Percentiles rank a stretch among this genome's conserved stretches.
These are phyloP conservation scores for Phytophthora vignae DNA, from an alignment of 352 stramenopile species.

Conservation along the genomic window DNA sequence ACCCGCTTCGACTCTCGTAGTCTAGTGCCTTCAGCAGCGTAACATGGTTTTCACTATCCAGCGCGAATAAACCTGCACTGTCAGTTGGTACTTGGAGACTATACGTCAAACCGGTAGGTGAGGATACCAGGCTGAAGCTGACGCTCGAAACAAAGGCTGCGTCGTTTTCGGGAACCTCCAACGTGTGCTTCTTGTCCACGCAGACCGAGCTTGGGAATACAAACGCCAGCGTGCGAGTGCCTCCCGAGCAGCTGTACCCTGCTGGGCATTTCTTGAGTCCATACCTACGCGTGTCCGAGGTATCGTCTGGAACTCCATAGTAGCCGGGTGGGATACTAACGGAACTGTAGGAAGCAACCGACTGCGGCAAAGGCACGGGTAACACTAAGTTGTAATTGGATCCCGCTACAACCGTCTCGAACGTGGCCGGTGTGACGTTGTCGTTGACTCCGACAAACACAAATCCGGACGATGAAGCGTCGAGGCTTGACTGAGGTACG, in stretches of 20 bases:
- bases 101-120: slow-evolving; percentile 34
- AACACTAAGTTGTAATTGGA: slow-evolving; percentile 23
- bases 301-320: slow-evolving; percentile 56
- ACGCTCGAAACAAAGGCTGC: slow-evolving; percentile 36
- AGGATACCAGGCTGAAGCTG: slow-evolving; percentile 43
- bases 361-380: slow-evolving; percentile 39
- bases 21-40: slow-evolving; percentile 23
- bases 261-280: slow-evolving; percentile 47
- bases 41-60: slow-evolving; percentile 28
- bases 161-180: slow-evolving; percentile 48
- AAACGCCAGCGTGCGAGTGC: slow-evolving; percentile 36
- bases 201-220: slow-evolving; percentile 52
- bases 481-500: slow-evolving; percentile 18
- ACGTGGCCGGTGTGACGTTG: slow-evolving; percentile 24
- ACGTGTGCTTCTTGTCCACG: slow-evolving; percentile 37
- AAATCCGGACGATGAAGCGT: slow-evolving; percentile 34
- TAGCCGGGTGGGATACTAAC: slow-evolving; percentile 51
- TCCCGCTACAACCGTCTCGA: slow-evolving; percentile 18
- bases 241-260: slow-evolving; percentile 52
- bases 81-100: slow-evolving; percentile 3
- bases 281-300: slow-evolving; percentile 32
- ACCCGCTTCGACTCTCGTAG: slow-evolving; percentile 25
- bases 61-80: slow-evolving; percentile 13
- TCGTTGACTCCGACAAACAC: slow-evolving; percentile 37
- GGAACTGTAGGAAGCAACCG: slow-evolving; percentile 36